Evolutionary conservation across 129 eudicot species (phyloP), one percentile per base, ranked within the genome.

Genomic region (Scalesia atractyloides): DNA sequence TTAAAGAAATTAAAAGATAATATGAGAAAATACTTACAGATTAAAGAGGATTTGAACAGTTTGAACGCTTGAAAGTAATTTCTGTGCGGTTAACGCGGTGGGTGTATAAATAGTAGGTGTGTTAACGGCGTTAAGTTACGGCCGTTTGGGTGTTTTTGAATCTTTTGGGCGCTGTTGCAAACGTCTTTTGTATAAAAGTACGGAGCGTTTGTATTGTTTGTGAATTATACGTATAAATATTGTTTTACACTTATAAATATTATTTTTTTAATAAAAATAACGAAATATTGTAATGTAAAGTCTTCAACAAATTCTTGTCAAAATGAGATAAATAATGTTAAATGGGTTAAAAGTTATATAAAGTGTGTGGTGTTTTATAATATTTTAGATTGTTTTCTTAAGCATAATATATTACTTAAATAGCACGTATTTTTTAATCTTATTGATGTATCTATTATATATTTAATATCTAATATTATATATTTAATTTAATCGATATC

Each of bases 121-220:
- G 46, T 69, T 77, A 69, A 77, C 81, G 81, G 64, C 81, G 81
- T 60, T 76, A 68, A 47, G 47, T 19, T 58, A n/a, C 9, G 22
- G 81, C 46, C 69, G 81, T 77, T 77, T 77, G 81, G 33, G 70
- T 60, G 15, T 60, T 34, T 77, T 77, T 77, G 81, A 77, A 77
- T 69, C 14, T 60, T 77, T 77, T 69, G 69, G 70, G 81, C 81
- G 81, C 81, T 77, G 69, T 57, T 46, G 20, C 47, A 69, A 77
- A 77, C 41, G 63, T 48, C 12, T 13, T 54, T 12, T 9, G 34
- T 36, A 39, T 33, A 11, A 58, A 58, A 57, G 36, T 50, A 22
- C 11, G 14, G 0, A 9, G 39, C 12, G 14, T 10, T 58, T 60
- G 7, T 5, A 13, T 59, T 30, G 6, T 52, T 52, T 52, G 7